Conservation (phyloP, 2,329 filamentous ascomycete species). For the Aspergillus ruber region DNA sequence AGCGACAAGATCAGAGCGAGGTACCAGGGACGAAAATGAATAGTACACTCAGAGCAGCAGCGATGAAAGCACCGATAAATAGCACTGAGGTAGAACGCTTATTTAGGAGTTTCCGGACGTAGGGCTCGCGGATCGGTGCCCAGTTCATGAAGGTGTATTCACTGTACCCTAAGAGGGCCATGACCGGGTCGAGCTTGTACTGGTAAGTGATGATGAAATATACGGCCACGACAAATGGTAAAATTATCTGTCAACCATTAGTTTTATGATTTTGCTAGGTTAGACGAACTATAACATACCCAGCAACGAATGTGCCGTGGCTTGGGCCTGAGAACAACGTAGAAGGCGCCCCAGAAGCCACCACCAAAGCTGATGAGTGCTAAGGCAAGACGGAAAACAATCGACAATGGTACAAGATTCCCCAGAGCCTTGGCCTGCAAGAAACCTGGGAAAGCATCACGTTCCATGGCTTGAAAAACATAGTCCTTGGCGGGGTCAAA, state of each 20-base stretch:
- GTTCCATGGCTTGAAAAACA: constrained; percentile 98
- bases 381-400: constrained; percentile 76
- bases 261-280: constrained; percentile 1
- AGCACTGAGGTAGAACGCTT: constrained; percentile 80
- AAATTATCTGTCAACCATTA: constrained; percentile 53
- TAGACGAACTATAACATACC: constrained; percentile 51
- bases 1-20: constrained; percentile 25
- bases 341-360: constrained; percentile 88
- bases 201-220: constrained; percentile 89
- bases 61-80: constrained; percentile 65
- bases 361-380: constrained; percentile 83
- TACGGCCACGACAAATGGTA: constrained; percentile 86
- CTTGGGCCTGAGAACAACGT: constrained; percentile 84
- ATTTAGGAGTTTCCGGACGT: constrained; percentile 75
- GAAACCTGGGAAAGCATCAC: constrained; percentile 97
- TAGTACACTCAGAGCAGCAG: constrained; percentile 74
- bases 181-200: constrained; percentile 86
- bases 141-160: constrained; percentile 97
- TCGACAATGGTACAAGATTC: constrained; percentile 86
- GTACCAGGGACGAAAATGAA: constrained; percentile 93
- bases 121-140: constrained; percentile 80
- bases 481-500: constrained; percentile 98
- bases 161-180: constrained; percentile 82
- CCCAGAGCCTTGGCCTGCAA: constrained; percentile 90
- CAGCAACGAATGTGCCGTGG: constrained; percentile 69